phyloP scores from a whole-genome alignment of 1,284 basidiomycete genomes.

The Lentinus polychrous region DNA sequence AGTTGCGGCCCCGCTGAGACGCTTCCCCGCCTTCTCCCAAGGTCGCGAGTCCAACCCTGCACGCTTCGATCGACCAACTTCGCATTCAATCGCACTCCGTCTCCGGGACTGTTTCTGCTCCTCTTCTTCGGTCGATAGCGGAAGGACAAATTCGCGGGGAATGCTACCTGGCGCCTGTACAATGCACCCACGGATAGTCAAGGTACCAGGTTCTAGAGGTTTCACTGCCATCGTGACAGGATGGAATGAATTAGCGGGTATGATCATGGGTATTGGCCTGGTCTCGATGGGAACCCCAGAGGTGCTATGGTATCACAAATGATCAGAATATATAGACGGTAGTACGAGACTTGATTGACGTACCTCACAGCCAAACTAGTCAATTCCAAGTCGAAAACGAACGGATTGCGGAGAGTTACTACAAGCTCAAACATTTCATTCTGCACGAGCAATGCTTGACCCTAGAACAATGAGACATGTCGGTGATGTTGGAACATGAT shows the following conservation, averaged over 20 bases:
- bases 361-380: slow-evolving; percentile 79
- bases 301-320: slow-evolving; percentile 48
- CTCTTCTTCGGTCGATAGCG: slow-evolving; percentile 68
- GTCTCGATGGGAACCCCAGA: slow-evolving; percentile 74
- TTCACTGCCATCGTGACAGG: slow-evolving; percentile 67
- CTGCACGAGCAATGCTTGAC: slow-evolving; percentile 67
- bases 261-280: slow-evolving; percentile 46
- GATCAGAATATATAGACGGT: neutral
- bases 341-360: slow-evolving; percentile 12
- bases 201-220: slow-evolving; percentile 57
- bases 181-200: slow-evolving; percentile 73
- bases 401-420: slow-evolving; percentile 86
- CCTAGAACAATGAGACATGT: slow-evolving; percentile 25
- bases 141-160: slow-evolving; percentile 69
- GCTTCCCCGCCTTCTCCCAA: slow-evolving; percentile 43
- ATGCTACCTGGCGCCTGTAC: slow-evolving; percentile 73
- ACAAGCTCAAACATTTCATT: slow-evolving; percentile 80
- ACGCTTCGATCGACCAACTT: slow-evolving; percentile 63
- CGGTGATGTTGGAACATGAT: neutral
- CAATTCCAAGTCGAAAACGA: slow-evolving; percentile 85
- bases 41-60: slow-evolving; percentile 61
- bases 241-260: slow-evolving; percentile 74
- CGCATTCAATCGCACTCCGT: slow-evolving; percentile 52
- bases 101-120: slow-evolving; percentile 54
- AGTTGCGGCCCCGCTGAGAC: slow-evolving; percentile 27